Evolutionary conservation across 495 filamentous ascomycete species (phyloP), one percentile per base, ranked within the genome.

Genomic region (Penicillium angulare): DNA sequence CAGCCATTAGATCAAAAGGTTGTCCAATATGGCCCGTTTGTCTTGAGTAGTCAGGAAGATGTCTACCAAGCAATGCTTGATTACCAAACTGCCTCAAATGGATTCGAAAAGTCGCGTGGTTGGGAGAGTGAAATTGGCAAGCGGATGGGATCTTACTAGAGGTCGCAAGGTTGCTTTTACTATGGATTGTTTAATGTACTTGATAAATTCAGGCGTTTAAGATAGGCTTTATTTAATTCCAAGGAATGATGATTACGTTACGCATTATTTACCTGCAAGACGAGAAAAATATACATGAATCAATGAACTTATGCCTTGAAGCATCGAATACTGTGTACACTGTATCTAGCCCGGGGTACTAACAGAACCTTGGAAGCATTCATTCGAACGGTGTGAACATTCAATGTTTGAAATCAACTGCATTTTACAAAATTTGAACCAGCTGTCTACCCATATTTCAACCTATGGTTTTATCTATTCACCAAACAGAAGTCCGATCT

Each of bases 91-190:
- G 77, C 84, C 49, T 79, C 82, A 20, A 97, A 97, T 69, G 92
- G 92, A 13, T 98, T 98, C 64, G 92, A 98, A 76, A 77, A 86
- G 50, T 87, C 88, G 13, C 79, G 83, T 50, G 80, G 78, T 4
- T 98, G 93, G 93, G 68, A 81, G 66, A 95, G 90, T 61, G 86
- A 96, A 76, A 98, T 98, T 78, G 93, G 92, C 41, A 95, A 93
- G 82, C 68, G 74, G n/a, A 87, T 87, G 84, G 67, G 66, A 20
- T 62, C 67, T 44, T 76, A 61, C 27, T 29, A 33, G 10, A 15
- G 16, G 2, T 12, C 7, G 33, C 15, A 17, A 5, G 22, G n/a
- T 32, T 31, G 26, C 13, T 15, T 32, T 31, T 29, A 16, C 3
- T 13, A 33, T 24, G 3, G 27, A n/a, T 34, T 46, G 17, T 46